A percentile compares a stretch with the other conserved stretches of the same genome.
These are phyloP conservation scores for Lichtheimia ramosa DNA, from an alignment of 371 early-diverging fungal genomes.

Conservation along the genomic window DNA sequence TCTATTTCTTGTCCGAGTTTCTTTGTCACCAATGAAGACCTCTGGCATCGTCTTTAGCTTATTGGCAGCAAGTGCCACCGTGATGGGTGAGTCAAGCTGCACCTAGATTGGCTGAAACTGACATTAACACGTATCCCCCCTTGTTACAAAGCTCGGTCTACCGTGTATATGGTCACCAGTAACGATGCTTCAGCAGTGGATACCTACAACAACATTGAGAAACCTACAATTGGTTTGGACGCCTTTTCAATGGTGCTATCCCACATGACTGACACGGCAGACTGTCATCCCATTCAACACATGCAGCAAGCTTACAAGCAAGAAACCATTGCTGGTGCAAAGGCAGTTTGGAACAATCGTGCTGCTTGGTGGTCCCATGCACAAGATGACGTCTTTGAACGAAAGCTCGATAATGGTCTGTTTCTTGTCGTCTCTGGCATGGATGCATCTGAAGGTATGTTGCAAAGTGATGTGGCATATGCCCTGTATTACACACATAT, in stretches of 20 bases:
- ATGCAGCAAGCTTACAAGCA: slow-evolving; percentile 13
- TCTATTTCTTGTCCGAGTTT: too few relatives aligned
- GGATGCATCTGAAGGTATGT: slow-evolving; percentile 16
- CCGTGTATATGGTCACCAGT: slow-evolving; percentile 20
- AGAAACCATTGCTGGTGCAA: slow-evolving; percentile 12
- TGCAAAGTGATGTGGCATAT: not conserved
- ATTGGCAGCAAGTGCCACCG: slow-evolving; percentile 10
- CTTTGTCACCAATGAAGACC: not conserved
- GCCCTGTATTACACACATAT: too few relatives aligned
- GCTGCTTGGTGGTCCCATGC: slow-evolving; percentile 4
- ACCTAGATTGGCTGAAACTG: not conserved
- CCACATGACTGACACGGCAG: slow-evolving; percentile 20
- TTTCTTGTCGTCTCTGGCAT: slow-evolving; percentile 18
- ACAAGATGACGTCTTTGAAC: slow-evolving; percentile 16
- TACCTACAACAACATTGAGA: not conserved
- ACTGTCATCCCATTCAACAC: slow-evolving; percentile 16
- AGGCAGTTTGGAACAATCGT: slow-evolving; percentile 17
- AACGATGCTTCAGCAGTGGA: not conserved
- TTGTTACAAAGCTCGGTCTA: slow-evolving; percentile 19
- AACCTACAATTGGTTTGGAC: slow-evolving; percentile 20
- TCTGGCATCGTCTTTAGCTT: slow-evolving; percentile 8
- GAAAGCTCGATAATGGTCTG: slow-evolving; percentile 12
- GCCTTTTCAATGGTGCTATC: slow-evolving; percentile 22
- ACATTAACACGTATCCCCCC: not conserved
- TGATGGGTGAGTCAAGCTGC: slow-evolving; percentile 12